Evolutionary conservation across 768 basidiomycete species (phyloP), one percentile per base, ranked within the genome.

Genomic region (Lentinula sp.): DNA sequence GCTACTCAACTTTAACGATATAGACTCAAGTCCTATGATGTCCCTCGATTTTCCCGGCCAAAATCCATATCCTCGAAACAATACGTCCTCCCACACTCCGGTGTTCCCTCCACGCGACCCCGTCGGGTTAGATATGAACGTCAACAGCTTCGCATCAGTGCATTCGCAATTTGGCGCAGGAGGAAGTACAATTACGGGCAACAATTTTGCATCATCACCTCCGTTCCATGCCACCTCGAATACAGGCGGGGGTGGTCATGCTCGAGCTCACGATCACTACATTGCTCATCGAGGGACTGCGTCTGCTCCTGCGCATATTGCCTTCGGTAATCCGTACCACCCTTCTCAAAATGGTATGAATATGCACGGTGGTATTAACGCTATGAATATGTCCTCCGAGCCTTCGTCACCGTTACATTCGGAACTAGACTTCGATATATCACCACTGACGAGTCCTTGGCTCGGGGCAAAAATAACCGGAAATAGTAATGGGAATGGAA

Each of bases 391-490:
- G 56, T 28, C 42, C 4, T 57, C 71, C n/a, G 78, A 66, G 64
- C 76, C 73, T 41, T 68, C 74, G 1, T 71, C 79, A 12, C 73
- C 78, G 2, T 79, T 79, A 16, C 76, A 80, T 0, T 72, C 76
- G 20, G 85, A 89, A 59, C 71, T 88, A 32, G 89, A 87, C 61
- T 79, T 86, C 61, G 87, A 93, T 62, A 84, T 93, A 52, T 90
- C 89, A 0, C 90, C 91, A 0, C 74, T 93, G 20, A 89, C 89
- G 0, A 91, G 90, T 64, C 90, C 90, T 1, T 91, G 90, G 88
- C 78, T 93, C 0, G 87, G 85, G 4, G 81, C 89, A 4, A 78
- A 82, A 56, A 49, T 52, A 9, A 37, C 45, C 9, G 50, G 35
- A 18, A 45, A 35, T 33, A n/a, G 46, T 5, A 49, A 12, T 13